These are phyloP conservation scores for Didymellaceae sp. DNA, from an alignment of 2,329 filamentous ascomycete species.

Conservation along the genomic window DNA sequence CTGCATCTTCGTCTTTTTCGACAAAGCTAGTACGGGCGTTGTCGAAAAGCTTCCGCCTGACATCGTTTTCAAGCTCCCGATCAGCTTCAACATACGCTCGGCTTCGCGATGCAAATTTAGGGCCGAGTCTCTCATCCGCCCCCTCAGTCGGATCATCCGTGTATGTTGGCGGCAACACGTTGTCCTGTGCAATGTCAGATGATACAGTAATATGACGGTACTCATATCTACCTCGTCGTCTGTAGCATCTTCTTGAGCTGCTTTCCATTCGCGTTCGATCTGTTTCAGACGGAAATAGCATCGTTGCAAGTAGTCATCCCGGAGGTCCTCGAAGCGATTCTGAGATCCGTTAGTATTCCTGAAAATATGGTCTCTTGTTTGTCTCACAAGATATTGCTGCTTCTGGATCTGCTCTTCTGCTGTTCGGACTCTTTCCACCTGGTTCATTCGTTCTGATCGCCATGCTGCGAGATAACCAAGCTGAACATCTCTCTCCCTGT, in stretches of 20 bases:
- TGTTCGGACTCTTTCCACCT: slow-evolving; percentile 44
- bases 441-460: slow-evolving; percentile 45
- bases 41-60: slow-evolving; percentile 33
- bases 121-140: slow-evolving; percentile 36
- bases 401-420: slow-evolving; percentile 45
- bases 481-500: slow-evolving; percentile 53
- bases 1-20: slow-evolving; percentile 40
- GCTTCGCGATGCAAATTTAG: slow-evolving; percentile 51
- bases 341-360: slow-evolving; percentile 8
- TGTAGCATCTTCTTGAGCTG: slow-evolving; percentile 46
- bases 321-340: slow-evolving; percentile 43
- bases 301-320: slow-evolving; percentile 44
- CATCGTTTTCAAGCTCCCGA: slow-evolving; percentile 42
- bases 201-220: not conserved
- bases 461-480: slow-evolving; percentile 49
- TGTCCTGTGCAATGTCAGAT: slow-evolving; percentile 32
- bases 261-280: slow-evolving; percentile 45
- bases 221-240: slow-evolving; percentile 48
- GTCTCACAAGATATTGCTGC: slow-evolving; percentile 46
- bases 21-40: slow-evolving; percentile 33
- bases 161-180: slow-evolving; percentile 43
- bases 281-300: slow-evolving; percentile 49
- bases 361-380: not conserved
- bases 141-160: slow-evolving; percentile 34
- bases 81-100: slow-evolving; percentile 50